A percentile compares a stretch with the other conserved stretches of the same genome.
Conservation (phyloP, 139 green algal species). For the Yamagishiella unicocca region DNA sequence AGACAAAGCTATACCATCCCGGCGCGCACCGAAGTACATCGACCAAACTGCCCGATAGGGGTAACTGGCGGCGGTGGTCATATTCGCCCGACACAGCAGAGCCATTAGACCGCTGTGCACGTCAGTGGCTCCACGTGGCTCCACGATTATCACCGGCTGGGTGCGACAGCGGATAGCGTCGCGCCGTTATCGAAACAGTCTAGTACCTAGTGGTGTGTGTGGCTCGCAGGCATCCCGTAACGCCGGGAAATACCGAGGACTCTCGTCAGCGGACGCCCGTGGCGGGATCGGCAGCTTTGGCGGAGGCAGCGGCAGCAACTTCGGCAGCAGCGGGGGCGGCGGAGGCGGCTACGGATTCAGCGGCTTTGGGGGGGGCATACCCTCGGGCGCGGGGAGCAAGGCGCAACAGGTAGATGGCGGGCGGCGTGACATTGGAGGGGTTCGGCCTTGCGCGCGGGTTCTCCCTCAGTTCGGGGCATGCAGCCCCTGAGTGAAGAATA, state of each 20-base stretch:
- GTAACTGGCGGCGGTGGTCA: background rate
- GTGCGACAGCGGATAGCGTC: too few relatives aligned
- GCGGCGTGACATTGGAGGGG: background rate
- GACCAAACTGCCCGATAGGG: too few relatives aligned
- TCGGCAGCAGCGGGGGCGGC: background rate
- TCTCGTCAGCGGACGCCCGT: conserved; percentile 69
- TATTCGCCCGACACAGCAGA: background rate
- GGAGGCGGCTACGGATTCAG: conserved; percentile 31
- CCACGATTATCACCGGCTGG: too few relatives aligned
- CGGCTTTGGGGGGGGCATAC: conserved; percentile 50
- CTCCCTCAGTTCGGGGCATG: background rate
- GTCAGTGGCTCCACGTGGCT: too few relatives aligned
- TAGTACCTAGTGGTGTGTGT: background rate
- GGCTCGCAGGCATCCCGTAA: conserved; percentile 69
- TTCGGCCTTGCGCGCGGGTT: background rate
- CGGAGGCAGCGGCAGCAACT: too few relatives aligned
- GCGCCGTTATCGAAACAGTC: too few relatives aligned
- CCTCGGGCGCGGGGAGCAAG: too few relatives aligned
- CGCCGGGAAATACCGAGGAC: conserved; percentile 81
- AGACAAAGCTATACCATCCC: too few relatives aligned
- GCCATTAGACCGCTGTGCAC: background rate
- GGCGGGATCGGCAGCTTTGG: conserved; percentile 2
- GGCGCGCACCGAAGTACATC: too few relatives aligned
- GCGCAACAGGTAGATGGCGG: too few relatives aligned
- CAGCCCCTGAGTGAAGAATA: background rate